Evolutionary conservation across 2,329 filamentous ascomycete species (phyloP), one percentile per base, ranked within the genome.

Genomic region (Pyricularia grisea): DNA sequence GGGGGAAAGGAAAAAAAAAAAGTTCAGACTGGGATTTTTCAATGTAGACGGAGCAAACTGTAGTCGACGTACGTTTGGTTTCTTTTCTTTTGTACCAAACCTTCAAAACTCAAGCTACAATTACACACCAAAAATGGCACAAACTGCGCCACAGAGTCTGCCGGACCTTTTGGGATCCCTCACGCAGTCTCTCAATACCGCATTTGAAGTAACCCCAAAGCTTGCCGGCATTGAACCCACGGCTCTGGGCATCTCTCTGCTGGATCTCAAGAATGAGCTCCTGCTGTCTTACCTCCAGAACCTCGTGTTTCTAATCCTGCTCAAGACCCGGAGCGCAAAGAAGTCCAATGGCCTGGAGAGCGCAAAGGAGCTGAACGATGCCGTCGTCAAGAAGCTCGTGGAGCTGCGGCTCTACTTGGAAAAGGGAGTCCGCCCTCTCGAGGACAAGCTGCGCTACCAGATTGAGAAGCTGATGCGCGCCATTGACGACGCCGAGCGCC

Each of bases 211-310:
- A 6, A 84, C 90, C 0, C 87, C 90, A 0, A 86, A 87, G 66
- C 77, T 88, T 23, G 77, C 84, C n/a, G 78, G 83, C 17, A 86
- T 96, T 70, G 82, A 90, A 66, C 87, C 92, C n/a, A 90, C 92
- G 1, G 85, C 90, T 72, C 89, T 97, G 74, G 94, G 95, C 76
- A 95, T 99, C 70, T 97, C 95, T 0, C 88, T 99, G 0, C 89
- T 99, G 75, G 93, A 98, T 77, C 89, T 92, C 72, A 99, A 99
- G 82, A 98, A 96, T 80, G 95, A 99, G 77, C 85, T 99, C n/a
- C 88, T 99, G 23, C 88, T 99, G 58, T 94, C 94, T 4, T 99
- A 99, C 79, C 84, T 99, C 0, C 94, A 99, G 75, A 96, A 97
- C 75, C 87, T 98, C 4, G 92, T 95, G 64, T 97, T 97, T 74